A percentile compares a stretch with the other conserved stretches of the same genome.
These are phyloP conservation scores for Orbilia quercus DNA, from an alignment of 2,329 filamentous ascomycete genomes.

Conservation along the genomic window DNA sequence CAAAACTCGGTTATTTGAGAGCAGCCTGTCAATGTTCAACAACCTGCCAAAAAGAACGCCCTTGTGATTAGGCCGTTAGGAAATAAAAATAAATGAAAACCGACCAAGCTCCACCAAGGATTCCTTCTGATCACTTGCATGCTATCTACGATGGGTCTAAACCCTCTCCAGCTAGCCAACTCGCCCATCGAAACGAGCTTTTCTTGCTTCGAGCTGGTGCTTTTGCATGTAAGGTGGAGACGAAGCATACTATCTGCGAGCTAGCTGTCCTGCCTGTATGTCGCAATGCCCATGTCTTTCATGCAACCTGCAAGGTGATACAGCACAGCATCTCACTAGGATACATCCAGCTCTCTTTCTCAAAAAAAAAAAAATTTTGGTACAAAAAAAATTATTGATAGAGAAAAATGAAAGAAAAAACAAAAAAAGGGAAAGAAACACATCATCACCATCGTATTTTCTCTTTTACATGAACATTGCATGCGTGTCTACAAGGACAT, in stretches of 20 bases:
- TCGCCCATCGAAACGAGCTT: slow-evolving; percentile 24
- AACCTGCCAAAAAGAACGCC: slow-evolving; percentile 21
- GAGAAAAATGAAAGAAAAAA: background rate
- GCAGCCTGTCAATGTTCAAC: background rate
- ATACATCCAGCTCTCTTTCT: slow-evolving; percentile 4
- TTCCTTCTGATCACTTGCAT: slow-evolving; percentile 51
- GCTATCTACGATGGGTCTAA: slow-evolving; percentile 46
- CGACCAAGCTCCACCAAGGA: slow-evolving; percentile 35
- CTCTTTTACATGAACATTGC: slow-evolving; percentile 9
- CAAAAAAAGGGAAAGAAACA: background rate
- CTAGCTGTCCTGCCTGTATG: slow-evolving; percentile 49
- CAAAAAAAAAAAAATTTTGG: slow-evolving; percentile 14
- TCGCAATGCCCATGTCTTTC: slow-evolving; percentile 55
- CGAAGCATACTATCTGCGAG: slow-evolving; percentile 7
- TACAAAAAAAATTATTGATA: slow-evolving; percentile 8
- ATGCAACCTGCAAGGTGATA: slow-evolving; percentile 55
- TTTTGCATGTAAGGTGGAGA: slow-evolving; percentile 25
- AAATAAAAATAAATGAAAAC: slow-evolving; percentile 17
- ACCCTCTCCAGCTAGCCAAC: slow-evolving; percentile 35
- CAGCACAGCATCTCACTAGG: slow-evolving; percentile 51
- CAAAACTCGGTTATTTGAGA: slow-evolving; percentile 2
- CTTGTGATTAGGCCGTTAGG: slow-evolving; percentile 18
- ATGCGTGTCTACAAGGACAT: slow-evolving; percentile 15
- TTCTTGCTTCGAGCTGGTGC: slow-evolving; percentile 31
- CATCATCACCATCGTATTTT: background rate